Conservation (phyloP, 108 stramenopile genomes). For the Heterococcus sp. region DNA sequence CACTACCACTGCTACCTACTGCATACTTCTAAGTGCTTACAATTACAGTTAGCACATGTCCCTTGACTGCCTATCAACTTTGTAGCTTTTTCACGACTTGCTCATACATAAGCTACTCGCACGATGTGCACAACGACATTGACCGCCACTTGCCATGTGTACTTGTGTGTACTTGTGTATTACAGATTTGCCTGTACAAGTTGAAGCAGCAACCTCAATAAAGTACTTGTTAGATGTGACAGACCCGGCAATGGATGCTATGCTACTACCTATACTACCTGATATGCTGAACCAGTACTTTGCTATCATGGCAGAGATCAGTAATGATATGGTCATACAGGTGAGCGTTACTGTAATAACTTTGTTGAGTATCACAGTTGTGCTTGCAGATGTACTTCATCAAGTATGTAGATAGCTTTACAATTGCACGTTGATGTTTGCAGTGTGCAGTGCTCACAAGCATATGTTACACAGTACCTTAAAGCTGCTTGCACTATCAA, state of each 20-base stretch:
- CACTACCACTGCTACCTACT: too few relatives aligned
- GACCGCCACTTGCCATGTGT: too few relatives aligned
- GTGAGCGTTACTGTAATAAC: too few relatives aligned
- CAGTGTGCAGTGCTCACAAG: neutral
- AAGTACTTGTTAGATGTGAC: constrained; percentile 82
- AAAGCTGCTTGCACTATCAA: neutral
- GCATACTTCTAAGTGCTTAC: too few relatives aligned
- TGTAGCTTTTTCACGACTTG: too few relatives aligned
- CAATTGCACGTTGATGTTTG: neutral
- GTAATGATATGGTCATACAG: constrained; percentile 87
- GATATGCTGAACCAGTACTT: constrained; percentile 91
- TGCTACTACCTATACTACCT: constrained; percentile 82
- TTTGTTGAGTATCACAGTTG: too few relatives aligned
- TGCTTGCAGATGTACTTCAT: constrained; percentile 12
- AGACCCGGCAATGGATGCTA: constrained; percentile 71
- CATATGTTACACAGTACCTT: too few relatives aligned
- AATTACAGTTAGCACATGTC: too few relatives aligned
- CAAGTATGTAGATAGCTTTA: neutral
- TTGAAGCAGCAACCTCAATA: constrained; percentile 84
- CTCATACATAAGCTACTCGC: too few relatives aligned
- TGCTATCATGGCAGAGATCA: constrained; percentile 94
- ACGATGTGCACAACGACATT: too few relatives aligned
- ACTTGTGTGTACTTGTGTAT: too few relatives aligned
- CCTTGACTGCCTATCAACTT: too few relatives aligned
- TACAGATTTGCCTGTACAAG: constrained; percentile 87